Base-by-base conservation (phyloP, 169 alveolate species). In the Plasmodium adleri region DNA sequence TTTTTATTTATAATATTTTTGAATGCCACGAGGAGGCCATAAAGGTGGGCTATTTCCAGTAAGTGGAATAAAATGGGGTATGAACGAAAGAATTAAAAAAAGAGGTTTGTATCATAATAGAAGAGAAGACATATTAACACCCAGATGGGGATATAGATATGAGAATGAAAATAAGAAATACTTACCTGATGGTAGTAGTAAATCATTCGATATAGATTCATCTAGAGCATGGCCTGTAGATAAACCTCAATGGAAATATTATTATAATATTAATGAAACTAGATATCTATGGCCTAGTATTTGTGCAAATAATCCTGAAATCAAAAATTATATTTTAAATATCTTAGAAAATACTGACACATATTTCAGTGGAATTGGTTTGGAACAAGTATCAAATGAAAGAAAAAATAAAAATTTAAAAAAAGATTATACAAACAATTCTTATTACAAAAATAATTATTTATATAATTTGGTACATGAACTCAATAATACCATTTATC, bases 91-190 rank as follows among this genome's bases (percentile, higher is more conserved):
- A 45, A 75, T 89, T 47, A 86, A 94, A 32, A 90, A 76, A 74
- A 90, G 95, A 39, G 96, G 96, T 22, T 78, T 92, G 45, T 94
- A 94, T 72, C 96, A 94, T 68, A 93, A 92, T 76, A 90, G 94
- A 49, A 92, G 95, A 43, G 92, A 90, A 75, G 96, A 94, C 86
- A 60, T 94, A 3, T 92, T 94, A 63, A 88, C 93, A 15, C 95
- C 96, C 12, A 32, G 94, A 72, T 94, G 96, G 96, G 95, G 96
- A 26, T 94, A 94, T 24, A 70, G 93, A 62, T 86, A 85, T 43
- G 93, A 75, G 66, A 93, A 92, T 22, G 20, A 92, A 39, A 72
- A 90, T 66, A 47, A 68, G 13, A 54, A 71, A 56, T 83, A 94
- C 67, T 74, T 88, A 50, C 88, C 91, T 56, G 88, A 90, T 76